Evolutionary conservation across 2,329 filamentous ascomycete species (phyloP), one percentile per base, ranked within the genome.

Genomic region (Xylariaceae sp.): DNA sequence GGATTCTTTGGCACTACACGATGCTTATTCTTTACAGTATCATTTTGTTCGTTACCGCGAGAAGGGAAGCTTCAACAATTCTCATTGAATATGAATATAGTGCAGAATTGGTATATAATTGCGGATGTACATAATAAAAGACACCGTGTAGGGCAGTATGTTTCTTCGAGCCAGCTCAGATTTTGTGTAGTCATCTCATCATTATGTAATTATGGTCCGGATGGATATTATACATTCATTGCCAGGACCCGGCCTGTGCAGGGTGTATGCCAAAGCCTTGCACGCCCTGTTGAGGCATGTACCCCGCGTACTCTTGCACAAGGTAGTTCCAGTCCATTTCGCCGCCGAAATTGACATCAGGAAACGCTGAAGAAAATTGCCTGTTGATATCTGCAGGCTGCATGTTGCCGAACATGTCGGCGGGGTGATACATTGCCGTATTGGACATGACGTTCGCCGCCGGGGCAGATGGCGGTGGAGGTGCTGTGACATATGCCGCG

Each of bases 321-420:
- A 73, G 49, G 36, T 62, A 70, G 14, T 69, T 66, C 71, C 69
- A 72, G 40, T 72, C 71, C 63, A 73, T 69, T 53, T 73, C 71
- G 26, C 69, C 69, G 21, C 67, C 69, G 39, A 72, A 67, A 50
- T 68, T 69, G 17, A 72, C 57, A 34, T 72, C 70, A 6, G 67
- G 64, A 44, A 71, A 72, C 12, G 66, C 71, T 16, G 63, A 55
- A 5, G 64, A 58, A 53, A 72, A 71, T 34, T 72, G 69, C 41
- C 68, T 56, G 31, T 65, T 67, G 34, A 68, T 53, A 47, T 68
- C 69, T 3, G 60, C 62, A 11, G 62, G 65, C 19, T 60, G 65
- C 59, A 69, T 60, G 31, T 46, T 50, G 31, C 51, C 44, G 46
- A 65, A 72, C 57, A 69, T 53, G 40, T 68, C 66, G 24, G 36